phyloP scores from a whole-genome alignment of 1,284 basidiomycete genomes.

The Coniferiporia weirii region DNA sequence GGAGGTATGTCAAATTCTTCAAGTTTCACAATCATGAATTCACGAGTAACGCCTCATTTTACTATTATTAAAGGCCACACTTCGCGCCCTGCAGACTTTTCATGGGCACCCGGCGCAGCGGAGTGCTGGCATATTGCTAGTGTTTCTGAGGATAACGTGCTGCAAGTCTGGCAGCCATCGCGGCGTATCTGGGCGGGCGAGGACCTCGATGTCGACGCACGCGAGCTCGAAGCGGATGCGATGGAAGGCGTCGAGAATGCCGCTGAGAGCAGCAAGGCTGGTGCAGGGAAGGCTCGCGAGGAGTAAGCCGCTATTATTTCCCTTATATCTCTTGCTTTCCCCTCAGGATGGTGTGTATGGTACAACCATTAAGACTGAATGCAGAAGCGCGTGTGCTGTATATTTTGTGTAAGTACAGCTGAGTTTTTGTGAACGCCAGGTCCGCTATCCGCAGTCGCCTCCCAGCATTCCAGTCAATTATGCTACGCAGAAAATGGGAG shows the following conservation, averaged over 20 bases:
- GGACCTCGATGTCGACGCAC: slow-evolving; percentile 70
- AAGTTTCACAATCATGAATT: not conserved
- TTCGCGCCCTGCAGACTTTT: slow-evolving; percentile 75
- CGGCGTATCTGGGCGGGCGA: slow-evolving; percentile 84
- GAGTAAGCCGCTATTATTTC: not conserved
- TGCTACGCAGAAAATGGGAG: not conserved
- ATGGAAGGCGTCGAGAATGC: slow-evolving; percentile 69
- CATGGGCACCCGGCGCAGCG: slow-evolving; percentile 72
- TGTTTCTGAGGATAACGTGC: slow-evolving; percentile 81
- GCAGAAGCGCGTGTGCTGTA: not conserved
- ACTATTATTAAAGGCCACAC: slow-evolving; percentile 55
- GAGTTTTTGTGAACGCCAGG: not conserved
- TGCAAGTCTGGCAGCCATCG: slow-evolving; percentile 87
- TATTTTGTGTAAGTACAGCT: not conserved
- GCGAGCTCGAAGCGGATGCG: slow-evolving; percentile 67
- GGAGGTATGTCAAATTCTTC: slow-evolving; percentile 51
- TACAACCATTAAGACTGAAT: not conserved
- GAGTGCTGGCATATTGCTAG: slow-evolving; percentile 77
- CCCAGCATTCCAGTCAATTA: not conserved
- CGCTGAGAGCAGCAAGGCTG: slow-evolving; percentile 5
- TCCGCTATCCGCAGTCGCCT: not conserved
- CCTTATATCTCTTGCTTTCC: not conserved
- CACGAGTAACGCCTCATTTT: slow-evolving; percentile 3
- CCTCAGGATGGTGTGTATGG: not conserved
- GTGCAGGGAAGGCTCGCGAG: not conserved